These are phyloP conservation scores for Starmerella vitae DNA, from an alignment of 805 yeast genomes.

Conservation along the genomic window DNA sequence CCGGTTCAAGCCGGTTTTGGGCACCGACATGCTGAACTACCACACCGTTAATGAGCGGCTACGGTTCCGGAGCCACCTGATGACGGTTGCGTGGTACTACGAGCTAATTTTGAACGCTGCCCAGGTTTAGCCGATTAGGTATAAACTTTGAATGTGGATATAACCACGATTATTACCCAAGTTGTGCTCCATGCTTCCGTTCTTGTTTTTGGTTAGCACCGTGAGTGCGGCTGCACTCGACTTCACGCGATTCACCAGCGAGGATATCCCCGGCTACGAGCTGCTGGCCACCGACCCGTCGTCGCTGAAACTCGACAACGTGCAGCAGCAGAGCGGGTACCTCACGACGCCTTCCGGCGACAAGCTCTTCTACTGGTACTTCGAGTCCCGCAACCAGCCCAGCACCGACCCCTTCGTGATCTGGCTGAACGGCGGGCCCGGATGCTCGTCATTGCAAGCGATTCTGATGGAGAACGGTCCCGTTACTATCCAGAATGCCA, in stretches of 20 bases:
- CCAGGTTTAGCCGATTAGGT: not conserved
- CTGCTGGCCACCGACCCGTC: constrained; percentile 14
- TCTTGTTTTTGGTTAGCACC: too few relatives aligned
- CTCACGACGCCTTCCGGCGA: constrained; percentile 43
- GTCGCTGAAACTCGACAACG: constrained; percentile 32
- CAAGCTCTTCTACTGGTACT: constrained; percentile 85
- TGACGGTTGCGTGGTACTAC: constrained; percentile 24
- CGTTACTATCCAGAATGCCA: constrained; percentile 47
- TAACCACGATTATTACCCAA: too few relatives aligned
- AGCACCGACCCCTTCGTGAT: constrained; percentile 69
- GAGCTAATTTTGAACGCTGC: constrained; percentile 23
- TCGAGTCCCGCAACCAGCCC: constrained; percentile 84
- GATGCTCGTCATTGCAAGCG: constrained; percentile 86
- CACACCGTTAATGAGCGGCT: constrained; percentile 54
- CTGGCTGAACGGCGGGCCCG: constrained; percentile 96
- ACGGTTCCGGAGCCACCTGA: constrained; percentile 40
- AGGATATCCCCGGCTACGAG: constrained; percentile 11
- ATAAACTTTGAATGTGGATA: not conserved
- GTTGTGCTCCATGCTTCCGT: too few relatives aligned
- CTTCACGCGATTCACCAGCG: constrained; percentile 6
- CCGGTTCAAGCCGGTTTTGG: constrained; percentile 42
- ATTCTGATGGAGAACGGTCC: constrained; percentile 88
- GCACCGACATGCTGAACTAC: constrained; percentile 27
- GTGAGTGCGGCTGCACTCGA: not conserved
- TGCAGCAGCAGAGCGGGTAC: constrained; percentile 63